These are phyloP conservation scores for Tilletia caries DNA, from an alignment of 1,284 basidiomycete genomes.

Conservation along the genomic window DNA sequence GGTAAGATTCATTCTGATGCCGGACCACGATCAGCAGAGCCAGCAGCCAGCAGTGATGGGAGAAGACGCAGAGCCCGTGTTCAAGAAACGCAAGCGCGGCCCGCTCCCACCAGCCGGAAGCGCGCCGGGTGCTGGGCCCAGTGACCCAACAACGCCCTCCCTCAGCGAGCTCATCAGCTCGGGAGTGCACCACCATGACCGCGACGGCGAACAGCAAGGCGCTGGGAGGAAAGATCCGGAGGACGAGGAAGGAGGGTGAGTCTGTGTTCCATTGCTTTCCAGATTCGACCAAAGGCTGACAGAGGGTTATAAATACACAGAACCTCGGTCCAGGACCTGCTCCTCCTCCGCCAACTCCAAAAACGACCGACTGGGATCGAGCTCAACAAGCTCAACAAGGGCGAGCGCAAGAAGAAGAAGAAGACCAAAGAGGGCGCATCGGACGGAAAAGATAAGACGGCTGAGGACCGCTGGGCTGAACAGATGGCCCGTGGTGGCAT, in stretches of 20 bases:
- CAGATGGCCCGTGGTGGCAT: slow-evolving; percentile 35
- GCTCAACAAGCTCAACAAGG: slow-evolving; percentile 74
- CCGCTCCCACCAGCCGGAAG: too few species aligned
- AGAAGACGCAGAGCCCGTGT: neutral
- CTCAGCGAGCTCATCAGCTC: neutral
- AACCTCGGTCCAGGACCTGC: slow-evolving; percentile 69
- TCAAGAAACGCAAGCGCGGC: neutral
- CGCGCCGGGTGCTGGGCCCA: too few species aligned
- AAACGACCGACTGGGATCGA: slow-evolving; percentile 76
- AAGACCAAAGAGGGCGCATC: slow-evolving; percentile 55
- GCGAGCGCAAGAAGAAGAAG: slow-evolving; percentile 71
- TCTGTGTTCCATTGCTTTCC: neutral
- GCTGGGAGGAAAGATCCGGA: neutral
- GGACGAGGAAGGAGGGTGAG: neutral
- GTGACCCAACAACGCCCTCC: neutral
- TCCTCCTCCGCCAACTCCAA: slow-evolving; percentile 76
- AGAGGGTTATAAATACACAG: neutral
- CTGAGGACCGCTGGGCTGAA: slow-evolving; percentile 22
- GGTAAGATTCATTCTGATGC: too few species aligned
- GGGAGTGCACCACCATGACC: neutral
- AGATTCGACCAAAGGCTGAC: too few species aligned
- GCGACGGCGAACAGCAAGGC: neutral
- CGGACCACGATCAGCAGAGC: too few species aligned
- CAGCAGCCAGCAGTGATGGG: too few species aligned
- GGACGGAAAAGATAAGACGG: slow-evolving; percentile 26